Percentiles rank a stretch among this genome's conserved stretches.
Evolutionary conservation across 495 filamentous ascomycete genomes (phyloP).

Genomic region (Schizothecium vesticola): DNA sequence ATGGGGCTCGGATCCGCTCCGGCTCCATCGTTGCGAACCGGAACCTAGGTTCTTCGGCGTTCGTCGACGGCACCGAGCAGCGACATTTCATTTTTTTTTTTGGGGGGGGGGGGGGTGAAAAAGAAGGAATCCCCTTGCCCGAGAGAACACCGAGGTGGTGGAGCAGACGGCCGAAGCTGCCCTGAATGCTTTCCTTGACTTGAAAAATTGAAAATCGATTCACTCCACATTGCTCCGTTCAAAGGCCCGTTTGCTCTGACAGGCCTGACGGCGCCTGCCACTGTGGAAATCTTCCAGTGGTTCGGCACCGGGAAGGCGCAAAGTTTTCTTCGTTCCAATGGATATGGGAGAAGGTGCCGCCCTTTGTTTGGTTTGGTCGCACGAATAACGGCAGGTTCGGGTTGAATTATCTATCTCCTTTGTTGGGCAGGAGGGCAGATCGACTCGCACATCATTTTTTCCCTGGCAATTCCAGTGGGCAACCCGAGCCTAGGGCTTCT

Average conservation of each 20-base stretch:
- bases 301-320: background rate
- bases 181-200: background rate
- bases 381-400: background rate
- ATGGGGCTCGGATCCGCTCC: background rate
- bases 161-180: background rate
- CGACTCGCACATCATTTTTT: background rate
- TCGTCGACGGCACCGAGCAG: background rate
- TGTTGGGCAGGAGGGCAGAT: background rate
- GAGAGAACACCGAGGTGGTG: conserved; percentile 5
- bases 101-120: background rate
- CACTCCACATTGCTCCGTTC: background rate
- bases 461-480: background rate
- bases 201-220: background rate
- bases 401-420: background rate
- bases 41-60: background rate
- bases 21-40: background rate
- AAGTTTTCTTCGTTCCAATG: background rate
- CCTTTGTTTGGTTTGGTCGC: background rate
- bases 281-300: background rate
- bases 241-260: background rate
- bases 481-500: background rate
- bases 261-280: background rate
- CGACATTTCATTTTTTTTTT: background rate
- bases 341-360: background rate
- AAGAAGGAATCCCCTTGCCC: background rate